Percentiles rank a stretch among this genome's conserved stretches.
Evolutionary conservation across 2,329 filamentous ascomycete species (phyloP).

Genomic region (Metarhizium humberi): DNA sequence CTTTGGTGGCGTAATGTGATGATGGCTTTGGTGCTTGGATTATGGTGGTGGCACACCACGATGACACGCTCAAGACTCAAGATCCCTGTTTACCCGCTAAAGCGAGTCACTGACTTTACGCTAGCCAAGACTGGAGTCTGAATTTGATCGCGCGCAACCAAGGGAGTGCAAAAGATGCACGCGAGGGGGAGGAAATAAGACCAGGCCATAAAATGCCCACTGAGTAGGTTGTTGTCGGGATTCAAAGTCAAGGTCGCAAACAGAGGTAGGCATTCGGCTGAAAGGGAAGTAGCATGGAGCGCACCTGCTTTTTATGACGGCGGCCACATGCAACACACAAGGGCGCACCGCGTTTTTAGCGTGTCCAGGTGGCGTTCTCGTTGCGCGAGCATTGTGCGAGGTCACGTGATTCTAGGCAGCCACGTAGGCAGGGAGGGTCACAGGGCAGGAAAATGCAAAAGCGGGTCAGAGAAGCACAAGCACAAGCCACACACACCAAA

Average conservation of each 20-base stretch:
- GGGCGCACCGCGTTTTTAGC: constrained; percentile 12
- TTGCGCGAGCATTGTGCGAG: constrained; percentile 24
- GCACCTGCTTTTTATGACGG: neutral
- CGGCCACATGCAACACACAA: constrained; percentile 6
- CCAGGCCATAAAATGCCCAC: too few relatives aligned
- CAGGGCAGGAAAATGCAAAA: too few relatives aligned
- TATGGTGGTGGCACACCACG: too few relatives aligned
- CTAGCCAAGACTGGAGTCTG: neutral
- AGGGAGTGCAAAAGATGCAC: neutral
- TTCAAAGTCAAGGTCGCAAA: neutral
- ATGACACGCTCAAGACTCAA: too few relatives aligned
- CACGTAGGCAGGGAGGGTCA: constrained; percentile 3
- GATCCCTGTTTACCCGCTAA: neutral
- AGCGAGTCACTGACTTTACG: neutral
- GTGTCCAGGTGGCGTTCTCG: neutral
- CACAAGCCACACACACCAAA: too few relatives aligned
- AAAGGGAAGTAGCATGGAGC: neutral
- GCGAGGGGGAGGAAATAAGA: neutral
- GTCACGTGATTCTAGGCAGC: constrained; percentile 30
- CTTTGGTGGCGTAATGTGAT: too few relatives aligned
- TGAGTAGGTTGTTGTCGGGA: too few relatives aligned
- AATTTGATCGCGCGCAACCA: neutral
- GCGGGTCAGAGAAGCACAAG: too few relatives aligned
- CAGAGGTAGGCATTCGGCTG: neutral
- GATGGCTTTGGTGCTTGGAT: neutral